A percentile compares a stretch with the other conserved stretches of the same genome.
phyloP scores from a whole-genome alignment of 2,329 filamentous ascomycete genomes.

The Penicillium sp. region DNA sequence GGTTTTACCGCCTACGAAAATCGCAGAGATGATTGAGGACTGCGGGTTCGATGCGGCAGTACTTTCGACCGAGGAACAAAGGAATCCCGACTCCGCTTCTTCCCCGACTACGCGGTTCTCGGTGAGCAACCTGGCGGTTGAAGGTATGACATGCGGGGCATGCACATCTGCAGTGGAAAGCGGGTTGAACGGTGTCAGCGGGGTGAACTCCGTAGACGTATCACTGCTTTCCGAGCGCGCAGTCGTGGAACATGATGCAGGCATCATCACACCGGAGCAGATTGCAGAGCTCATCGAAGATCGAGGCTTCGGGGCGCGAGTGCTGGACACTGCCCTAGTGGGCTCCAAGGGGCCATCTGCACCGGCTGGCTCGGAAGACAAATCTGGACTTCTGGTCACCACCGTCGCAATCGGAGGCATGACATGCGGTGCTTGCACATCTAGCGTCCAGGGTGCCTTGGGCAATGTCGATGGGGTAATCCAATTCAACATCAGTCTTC shows the following conservation, averaged over 20 bases:
- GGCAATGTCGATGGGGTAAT: constrained; percentile 72
- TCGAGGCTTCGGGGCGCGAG: constrained; percentile 75
- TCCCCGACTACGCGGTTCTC: constrained; percentile 41
- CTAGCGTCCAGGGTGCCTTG: constrained; percentile 83
- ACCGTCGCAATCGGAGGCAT: constrained; percentile 92
- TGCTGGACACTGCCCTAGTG: constrained; percentile 67
- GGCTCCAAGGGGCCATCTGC: constrained; percentile 28
- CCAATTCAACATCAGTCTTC: constrained; percentile 90
- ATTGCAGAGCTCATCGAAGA: constrained; percentile 62
- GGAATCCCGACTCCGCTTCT: constrained; percentile 36
- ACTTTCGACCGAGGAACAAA: constrained; percentile 70
- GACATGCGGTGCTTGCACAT: constrained; percentile 96
- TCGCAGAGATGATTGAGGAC: constrained; percentile 86
- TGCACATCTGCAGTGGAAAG: constrained; percentile 84
- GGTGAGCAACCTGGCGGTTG: constrained; percentile 74
- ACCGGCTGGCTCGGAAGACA: constrained; percentile 36
- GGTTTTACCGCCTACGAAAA: constrained; percentile 69
- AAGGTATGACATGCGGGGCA: constrained; percentile 89
- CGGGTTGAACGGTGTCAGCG: constrained; percentile 71
- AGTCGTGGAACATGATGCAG: constrained; percentile 76
- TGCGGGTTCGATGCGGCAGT: constrained; percentile 87
- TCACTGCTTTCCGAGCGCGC: constrained; percentile 81
- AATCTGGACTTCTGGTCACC: constrained; percentile 59
- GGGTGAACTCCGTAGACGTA: constrained; percentile 74
- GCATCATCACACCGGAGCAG: constrained; percentile 52